phyloP scores from a whole-genome alignment of 371 early-diverging fungal species.

The Massospora cicadina region DNA sequence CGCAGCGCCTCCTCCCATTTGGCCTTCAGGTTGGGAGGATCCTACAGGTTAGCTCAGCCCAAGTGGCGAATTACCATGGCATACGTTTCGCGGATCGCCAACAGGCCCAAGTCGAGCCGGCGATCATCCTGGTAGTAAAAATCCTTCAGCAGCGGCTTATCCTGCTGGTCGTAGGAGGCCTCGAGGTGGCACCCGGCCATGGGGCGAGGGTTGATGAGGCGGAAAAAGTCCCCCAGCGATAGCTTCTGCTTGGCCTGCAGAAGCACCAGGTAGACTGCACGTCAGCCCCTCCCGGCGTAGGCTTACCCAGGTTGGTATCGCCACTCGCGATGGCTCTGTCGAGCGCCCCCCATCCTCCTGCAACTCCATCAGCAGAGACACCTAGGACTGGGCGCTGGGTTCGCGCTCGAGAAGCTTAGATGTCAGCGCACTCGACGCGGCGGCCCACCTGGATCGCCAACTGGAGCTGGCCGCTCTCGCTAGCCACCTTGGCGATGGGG shows the following conservation, averaged over 20 bases:
- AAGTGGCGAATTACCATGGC: slow-evolving; percentile 19
- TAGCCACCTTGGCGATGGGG: slow-evolving; percentile 85
- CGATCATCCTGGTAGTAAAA: slow-evolving; percentile 94
- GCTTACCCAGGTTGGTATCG: slow-evolving; percentile 74
- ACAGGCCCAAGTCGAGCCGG: slow-evolving; percentile 46
- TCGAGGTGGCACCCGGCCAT: slow-evolving; percentile 68
- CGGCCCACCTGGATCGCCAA: slow-evolving; percentile 57
- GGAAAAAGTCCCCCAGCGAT: slow-evolving; percentile 74
- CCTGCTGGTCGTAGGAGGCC: slow-evolving; percentile 57
- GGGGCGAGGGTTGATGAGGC: slow-evolving; percentile 56
- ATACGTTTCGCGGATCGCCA: slow-evolving; percentile 37
- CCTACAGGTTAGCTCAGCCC: slow-evolving; percentile 16
- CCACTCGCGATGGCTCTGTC: slow-evolving; percentile 83
- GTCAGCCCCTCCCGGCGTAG: neutral
- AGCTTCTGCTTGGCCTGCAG: slow-evolving; percentile 72
- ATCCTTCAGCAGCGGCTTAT: slow-evolving; percentile 58
- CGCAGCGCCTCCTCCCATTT: neutral
- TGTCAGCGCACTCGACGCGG: neutral
- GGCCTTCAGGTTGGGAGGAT: neutral
- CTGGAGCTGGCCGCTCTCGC: slow-evolving; percentile 63
- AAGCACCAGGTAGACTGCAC: slow-evolving; percentile 67
- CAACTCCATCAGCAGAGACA: slow-evolving; percentile 85
- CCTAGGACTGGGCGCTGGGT: slow-evolving; percentile 83
- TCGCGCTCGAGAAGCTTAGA: slow-evolving; percentile 70
- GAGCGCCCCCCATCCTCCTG: slow-evolving; percentile 73